Evolutionary conservation across 441 rosid genomes (phyloP).

Genomic region (Manihot esculenta): DNA sequence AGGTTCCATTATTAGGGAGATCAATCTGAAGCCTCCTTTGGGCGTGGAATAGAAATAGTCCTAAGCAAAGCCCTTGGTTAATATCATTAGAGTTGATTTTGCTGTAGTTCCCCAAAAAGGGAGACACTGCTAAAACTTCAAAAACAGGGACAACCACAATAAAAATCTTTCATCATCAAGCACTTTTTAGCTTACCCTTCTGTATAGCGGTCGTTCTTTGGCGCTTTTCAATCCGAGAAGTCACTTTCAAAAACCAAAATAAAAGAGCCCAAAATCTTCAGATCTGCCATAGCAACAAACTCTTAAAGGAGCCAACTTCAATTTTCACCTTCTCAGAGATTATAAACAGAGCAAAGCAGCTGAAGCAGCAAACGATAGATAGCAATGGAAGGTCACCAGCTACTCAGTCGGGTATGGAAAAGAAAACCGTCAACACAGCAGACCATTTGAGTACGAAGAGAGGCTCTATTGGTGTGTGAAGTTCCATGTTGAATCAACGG

Average conservation of each 20-base stretch:
- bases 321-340: background rate
- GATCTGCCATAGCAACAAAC: slow-evolving; percentile 23
- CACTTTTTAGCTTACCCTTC: background rate
- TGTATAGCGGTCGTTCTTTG: background rate
- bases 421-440: slow-evolving; percentile 12
- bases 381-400: slow-evolving; percentile 9
- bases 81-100: no score
- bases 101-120: slow-evolving; percentile 1
- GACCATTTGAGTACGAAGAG: background rate
- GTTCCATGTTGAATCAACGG: slow-evolving; percentile 16
- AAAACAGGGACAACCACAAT: background rate
- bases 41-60: background rate
- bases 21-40: background rate
- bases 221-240: slow-evolving; percentile 18
- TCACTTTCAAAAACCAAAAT: slow-evolving; percentile 18
- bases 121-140: slow-evolving; percentile 27
- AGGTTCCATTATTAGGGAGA: slow-evolving; percentile 22
- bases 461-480: slow-evolving; percentile 8
- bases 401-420: slow-evolving; percentile 9
- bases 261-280: slow-evolving; percentile 4
- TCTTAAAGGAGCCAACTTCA: background rate
- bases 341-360: background rate
- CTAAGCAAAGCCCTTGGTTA: no score
- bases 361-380: background rate
- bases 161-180: no score